Conservation (phyloP, 257 asterid genomes). For the Nicotiana attenuata region DNA sequence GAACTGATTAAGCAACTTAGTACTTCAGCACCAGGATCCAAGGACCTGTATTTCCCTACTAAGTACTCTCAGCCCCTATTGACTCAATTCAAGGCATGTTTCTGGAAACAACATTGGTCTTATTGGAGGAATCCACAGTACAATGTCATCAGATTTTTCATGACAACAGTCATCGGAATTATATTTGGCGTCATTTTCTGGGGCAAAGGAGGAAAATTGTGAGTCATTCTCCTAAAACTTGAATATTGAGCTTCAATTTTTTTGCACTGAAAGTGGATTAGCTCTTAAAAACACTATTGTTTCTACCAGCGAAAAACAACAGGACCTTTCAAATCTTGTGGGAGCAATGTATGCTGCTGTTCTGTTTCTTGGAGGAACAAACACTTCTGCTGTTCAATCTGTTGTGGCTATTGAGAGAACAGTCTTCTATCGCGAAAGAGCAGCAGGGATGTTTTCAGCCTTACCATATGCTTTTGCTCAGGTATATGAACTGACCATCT, state of each 20-base stretch:
- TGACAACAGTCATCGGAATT: constrained; percentile 56
- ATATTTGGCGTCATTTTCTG: constrained; percentile 60
- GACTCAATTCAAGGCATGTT: constrained; percentile 46
- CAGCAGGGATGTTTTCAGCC: constrained; percentile 66
- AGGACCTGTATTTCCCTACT: constrained; percentile 52
- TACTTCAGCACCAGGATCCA: constrained; percentile 35
- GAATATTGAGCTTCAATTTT: background rate
- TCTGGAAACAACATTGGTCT: constrained; percentile 70
- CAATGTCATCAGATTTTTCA: constrained; percentile 53
- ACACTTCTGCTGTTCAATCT: constrained; percentile 61
- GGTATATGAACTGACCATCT: constrained; percentile 22
- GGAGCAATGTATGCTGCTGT: constrained; percentile 78
- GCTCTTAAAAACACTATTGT: background rate
- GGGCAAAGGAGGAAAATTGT: constrained; percentile 60
- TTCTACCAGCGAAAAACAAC: constrained; percentile 40
- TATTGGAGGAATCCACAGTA: constrained; percentile 75
- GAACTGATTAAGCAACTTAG: constrained; percentile 40
- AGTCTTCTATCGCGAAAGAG: constrained; percentile 59
- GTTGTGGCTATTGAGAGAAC: constrained; percentile 66
- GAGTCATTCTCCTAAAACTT: constrained; percentile 15
- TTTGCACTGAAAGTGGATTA: background rate
- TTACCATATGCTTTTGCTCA: constrained; percentile 75
- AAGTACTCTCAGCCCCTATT: constrained; percentile 56
- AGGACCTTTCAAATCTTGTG: constrained; percentile 51
- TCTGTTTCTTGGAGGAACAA: constrained; percentile 61